Evolutionary conservation across 345 rosid genomes (phyloP).

Genomic region (Noccaea bulbosa): DNA sequence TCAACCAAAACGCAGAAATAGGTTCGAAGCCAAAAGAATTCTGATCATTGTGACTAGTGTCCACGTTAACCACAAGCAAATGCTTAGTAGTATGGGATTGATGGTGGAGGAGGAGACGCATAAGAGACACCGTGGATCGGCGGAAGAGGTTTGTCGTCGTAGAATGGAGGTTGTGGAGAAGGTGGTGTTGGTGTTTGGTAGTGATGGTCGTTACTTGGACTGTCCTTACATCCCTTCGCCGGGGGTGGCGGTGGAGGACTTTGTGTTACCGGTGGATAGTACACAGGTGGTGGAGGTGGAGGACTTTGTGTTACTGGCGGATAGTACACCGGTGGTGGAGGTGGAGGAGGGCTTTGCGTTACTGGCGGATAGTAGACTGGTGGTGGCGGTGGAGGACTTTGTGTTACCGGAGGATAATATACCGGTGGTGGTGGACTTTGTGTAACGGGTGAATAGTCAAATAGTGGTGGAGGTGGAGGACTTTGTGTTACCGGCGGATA

Average conservation of each 20-base stretch:
- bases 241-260: conserved; percentile 38
- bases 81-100: conserved; percentile 45
- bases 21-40: conserved; percentile 39
- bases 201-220: conserved; percentile 43
- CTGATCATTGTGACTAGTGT: conserved; percentile 37
- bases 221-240: conserved; percentile 34
- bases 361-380: neutral
- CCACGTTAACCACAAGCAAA: conserved; percentile 26
- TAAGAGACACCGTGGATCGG: conserved; percentile 44
- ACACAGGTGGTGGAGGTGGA: conserved; percentile 19
- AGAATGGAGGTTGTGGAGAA: conserved; percentile 38
- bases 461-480: conserved; percentile 42
- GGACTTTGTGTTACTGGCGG: neutral
- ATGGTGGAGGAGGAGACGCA: conserved; percentile 45
- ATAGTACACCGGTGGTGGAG: conserved; percentile 2
- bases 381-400: conserved; percentile 36
- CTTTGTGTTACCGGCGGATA: neutral
- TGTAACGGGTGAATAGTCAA: conserved; percentile 20
- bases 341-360: conserved; percentile 15
- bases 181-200: conserved; percentile 35
- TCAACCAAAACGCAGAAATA: conserved; percentile 34
- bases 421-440: conserved; percentile 32
- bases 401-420: conserved; percentile 1
- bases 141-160: conserved; percentile 41
- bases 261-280: conserved; percentile 8